phyloP scores from a whole-genome alignment of 257 asterid genomes.

The Primulina tabacum region DNA sequence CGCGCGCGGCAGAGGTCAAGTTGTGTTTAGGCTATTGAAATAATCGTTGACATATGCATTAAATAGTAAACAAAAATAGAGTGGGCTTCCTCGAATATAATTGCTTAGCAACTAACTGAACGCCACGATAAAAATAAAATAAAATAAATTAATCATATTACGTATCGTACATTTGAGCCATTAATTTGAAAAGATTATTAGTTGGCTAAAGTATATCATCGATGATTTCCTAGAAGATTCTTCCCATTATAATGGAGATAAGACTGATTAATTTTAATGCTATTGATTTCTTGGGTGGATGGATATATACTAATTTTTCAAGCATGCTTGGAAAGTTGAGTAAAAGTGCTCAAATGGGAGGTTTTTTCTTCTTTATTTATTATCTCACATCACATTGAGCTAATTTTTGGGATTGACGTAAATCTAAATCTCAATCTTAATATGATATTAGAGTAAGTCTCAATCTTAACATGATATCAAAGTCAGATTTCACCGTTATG shows the following conservation, averaged over 20 bases:
- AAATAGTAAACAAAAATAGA: neutral
- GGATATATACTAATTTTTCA: neutral
- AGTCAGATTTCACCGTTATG: too few species aligned
- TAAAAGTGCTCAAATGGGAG: constrained; percentile 25
- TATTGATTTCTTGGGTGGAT: neutral
- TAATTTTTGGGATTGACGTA: too few species aligned
- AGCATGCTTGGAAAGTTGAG: constrained; percentile 8
- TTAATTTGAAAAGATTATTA: neutral
- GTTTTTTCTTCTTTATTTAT: constrained; percentile 24
- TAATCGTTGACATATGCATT: neutral
- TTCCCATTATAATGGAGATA: constrained; percentile 18
- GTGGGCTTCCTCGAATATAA: neutral
- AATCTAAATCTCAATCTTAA: too few species aligned
- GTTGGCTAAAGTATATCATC: neutral
- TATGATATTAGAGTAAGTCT: too few species aligned
- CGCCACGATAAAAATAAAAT: neutral
- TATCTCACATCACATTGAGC: too few species aligned
- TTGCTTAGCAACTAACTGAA: neutral
- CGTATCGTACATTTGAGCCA: neutral
- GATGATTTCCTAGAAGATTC: constrained; percentile 28
- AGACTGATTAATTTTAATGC: neutral
- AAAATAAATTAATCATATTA: neutral
- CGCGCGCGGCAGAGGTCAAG: constrained; percentile 2
- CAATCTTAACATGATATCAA: too few species aligned
- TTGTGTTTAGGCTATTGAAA: neutral